Base-by-base conservation (phyloP, 306 rosid species). In the Prunus mume region DNA sequence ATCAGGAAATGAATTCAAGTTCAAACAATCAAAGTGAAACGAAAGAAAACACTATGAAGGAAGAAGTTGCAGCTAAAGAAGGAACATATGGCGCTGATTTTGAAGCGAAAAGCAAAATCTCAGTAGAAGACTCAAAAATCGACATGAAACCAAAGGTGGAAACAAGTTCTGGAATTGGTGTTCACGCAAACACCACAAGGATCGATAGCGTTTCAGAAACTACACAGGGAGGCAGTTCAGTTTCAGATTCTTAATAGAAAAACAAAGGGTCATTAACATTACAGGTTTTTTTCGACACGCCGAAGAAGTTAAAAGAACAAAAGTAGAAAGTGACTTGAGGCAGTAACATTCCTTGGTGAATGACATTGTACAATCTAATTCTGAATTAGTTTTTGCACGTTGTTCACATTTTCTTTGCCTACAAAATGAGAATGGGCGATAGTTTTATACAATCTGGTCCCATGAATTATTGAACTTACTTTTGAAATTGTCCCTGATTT, bases 21-120 rank as follows among this genome's bases (percentile, higher is more conserved):
- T 38, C 17, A 43, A 25, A 25, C 57, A 60, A 30, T 3, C 77
- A 18, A 27, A 73, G n/a, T 61, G 27, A 60, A 61, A 46, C 13
- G 30, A 10, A 2, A 5, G 68, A 27, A 46, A 61, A 20, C 28
- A 7, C 69, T 18, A 13, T 25, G 12, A 27, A 34, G 18, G 58
- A 61, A 60, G 68, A 46, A 45, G 69, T 25, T 73, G 46, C 20
- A 12, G 50, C 46, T 27, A 60, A 34, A 45, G 30, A 66, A n/a
- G 18, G 58, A 34, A 27, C 57, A 17, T 28, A 15, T 72, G 51
- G 2, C 58, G 18, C 76, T 15, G 54, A 72, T 72, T 58, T 43
- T 45, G 76, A 73, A 27, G 77, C 57, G 20, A 27, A 52, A 73
- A 27, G 69, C 13, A 45, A 61, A 27, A 73, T 18, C 60, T 60